A percentile compares a stretch with the other conserved stretches of the same genome.
Evolutionary conservation across 1,139 yeast species (phyloP).

Genomic region (Saccharomyces hybrid): DNA sequence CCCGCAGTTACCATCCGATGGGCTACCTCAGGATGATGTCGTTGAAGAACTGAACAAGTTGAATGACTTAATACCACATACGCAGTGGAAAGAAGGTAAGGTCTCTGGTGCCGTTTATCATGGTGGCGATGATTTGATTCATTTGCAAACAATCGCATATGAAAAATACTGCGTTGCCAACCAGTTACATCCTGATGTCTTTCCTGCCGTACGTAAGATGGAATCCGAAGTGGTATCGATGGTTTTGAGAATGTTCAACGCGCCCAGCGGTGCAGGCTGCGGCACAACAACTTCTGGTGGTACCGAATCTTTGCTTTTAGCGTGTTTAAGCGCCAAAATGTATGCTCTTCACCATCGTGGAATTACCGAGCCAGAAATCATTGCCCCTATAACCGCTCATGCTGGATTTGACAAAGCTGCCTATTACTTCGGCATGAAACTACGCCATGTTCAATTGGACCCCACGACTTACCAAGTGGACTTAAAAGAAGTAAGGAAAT

Average conservation of each 20-base stretch:
- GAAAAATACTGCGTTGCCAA: slow-evolving; percentile 77
- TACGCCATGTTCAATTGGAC: slow-evolving; percentile 75
- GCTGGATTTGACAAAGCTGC: slow-evolving; percentile 97
- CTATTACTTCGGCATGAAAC: slow-evolving; percentile 77
- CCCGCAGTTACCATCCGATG: slow-evolving; percentile 45
- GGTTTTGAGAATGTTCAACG: slow-evolving; percentile 76
- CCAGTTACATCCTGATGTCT: slow-evolving; percentile 94
- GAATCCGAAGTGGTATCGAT: slow-evolving; percentile 91
- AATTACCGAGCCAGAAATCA: slow-evolving; percentile 70
- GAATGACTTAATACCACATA: slow-evolving; percentile 45
- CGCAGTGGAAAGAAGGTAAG: slow-evolving; percentile 77
- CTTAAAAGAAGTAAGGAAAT: slow-evolving; percentile 49
- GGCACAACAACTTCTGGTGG: slow-evolving; percentile 98
- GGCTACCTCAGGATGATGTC: slow-evolving; percentile 43
- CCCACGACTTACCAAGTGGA: slow-evolving; percentile 64
- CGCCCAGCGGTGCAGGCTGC: slow-evolving; percentile 54
- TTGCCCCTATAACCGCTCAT: slow-evolving; percentile 85
- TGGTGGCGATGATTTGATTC: slow-evolving; percentile 71
- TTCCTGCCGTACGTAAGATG: slow-evolving; percentile 95
- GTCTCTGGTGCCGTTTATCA: slow-evolving; percentile 96
- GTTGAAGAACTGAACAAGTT: slow-evolving; percentile 43
- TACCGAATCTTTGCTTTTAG: slow-evolving; percentile 78
- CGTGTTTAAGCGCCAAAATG: slow-evolving; percentile 76
- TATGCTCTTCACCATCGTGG: slow-evolving; percentile 51
- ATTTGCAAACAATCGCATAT: slow-evolving; percentile 71